Percentiles rank a stretch among this genome's conserved stretches.
These are phyloP conservation scores for Leccinum incarnatum DNA, from an alignment of 768 basidiomycete species.

Conservation along the genomic window DNA sequence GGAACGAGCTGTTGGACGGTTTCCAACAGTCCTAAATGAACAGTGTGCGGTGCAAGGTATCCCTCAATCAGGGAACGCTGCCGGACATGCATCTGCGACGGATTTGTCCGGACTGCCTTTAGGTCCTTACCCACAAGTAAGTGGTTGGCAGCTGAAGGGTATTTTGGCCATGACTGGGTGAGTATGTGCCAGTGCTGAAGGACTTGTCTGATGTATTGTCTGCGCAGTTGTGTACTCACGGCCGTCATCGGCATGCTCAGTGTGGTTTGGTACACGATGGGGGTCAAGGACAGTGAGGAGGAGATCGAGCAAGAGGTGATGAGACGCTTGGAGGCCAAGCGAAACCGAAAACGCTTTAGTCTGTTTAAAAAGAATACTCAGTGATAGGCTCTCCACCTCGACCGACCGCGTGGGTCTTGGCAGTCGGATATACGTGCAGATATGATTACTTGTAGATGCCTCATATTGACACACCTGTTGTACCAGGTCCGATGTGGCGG, in stretches of 20 bases:
- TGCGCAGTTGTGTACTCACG: slow-evolving; percentile 69
- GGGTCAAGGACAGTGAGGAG: slow-evolving; percentile 70
- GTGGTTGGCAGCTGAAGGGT: slow-evolving; percentile 72
- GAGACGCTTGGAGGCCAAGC: slow-evolving; percentile 56
- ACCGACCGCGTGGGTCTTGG: background rate
- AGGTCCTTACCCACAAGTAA: slow-evolving; percentile 70
- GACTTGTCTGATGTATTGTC: slow-evolving; percentile 9
- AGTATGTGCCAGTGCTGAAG: slow-evolving; percentile 18
- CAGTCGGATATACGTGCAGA: background rate
- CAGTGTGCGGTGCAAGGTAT: slow-evolving; percentile 67
- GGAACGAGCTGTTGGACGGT: slow-evolving; percentile 36
- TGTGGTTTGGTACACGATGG: slow-evolving; percentile 84
- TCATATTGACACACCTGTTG: background rate
- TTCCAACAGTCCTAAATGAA: slow-evolving; percentile 62
- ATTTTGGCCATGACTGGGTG: slow-evolving; percentile 76
- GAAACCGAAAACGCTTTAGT: slow-evolving; percentile 46
- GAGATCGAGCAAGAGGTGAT: slow-evolving; percentile 76
- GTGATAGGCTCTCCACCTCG: background rate
- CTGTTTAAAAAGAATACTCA: slow-evolving; percentile 17
- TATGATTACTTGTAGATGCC: background rate
- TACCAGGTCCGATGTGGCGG: background rate
- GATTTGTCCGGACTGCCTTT: slow-evolving; percentile 63
- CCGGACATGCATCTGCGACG: slow-evolving; percentile 66
- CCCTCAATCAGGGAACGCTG: slow-evolving; percentile 79
- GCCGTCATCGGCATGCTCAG: slow-evolving; percentile 80